Evolutionary conservation across 352 stramenopile species (phyloP).

Genomic region (Globisporangium polare): DNA sequence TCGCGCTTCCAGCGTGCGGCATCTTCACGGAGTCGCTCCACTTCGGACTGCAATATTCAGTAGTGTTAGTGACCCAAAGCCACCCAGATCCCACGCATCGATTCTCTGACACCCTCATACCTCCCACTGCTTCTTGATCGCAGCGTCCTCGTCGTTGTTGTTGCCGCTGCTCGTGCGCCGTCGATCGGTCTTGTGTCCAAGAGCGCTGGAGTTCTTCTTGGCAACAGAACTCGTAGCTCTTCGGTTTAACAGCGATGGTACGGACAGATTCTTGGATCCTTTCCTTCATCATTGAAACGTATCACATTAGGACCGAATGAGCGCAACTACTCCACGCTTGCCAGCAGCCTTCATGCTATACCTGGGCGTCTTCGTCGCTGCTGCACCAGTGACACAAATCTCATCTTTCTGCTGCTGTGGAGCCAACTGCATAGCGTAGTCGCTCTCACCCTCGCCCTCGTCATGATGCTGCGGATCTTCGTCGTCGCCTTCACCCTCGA

Average conservation of each 20-base stretch:
- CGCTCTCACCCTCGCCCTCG: not conserved
- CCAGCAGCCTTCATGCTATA: no score
- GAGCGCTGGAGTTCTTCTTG: not conserved
- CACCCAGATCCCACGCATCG: no score
- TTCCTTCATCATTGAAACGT: no score
- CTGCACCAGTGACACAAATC: slow-evolving; percentile 26
- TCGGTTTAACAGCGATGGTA: not conserved
- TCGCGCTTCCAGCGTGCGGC: slow-evolving; percentile 25
- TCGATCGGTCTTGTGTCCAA: not conserved
- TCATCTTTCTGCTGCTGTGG: slow-evolving; percentile 12
- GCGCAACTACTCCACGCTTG: no score
- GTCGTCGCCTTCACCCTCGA: not conserved
- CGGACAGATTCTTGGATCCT: not conserved
- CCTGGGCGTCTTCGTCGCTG: slow-evolving; percentile 20
- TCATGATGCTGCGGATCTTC: not conserved
- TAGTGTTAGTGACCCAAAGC: no score
- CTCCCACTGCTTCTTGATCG: slow-evolving; percentile 17
- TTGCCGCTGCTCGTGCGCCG: slow-evolving; percentile 16
- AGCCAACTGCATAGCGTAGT: not conserved
- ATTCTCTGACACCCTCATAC: no score
- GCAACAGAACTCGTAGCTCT: not conserved
- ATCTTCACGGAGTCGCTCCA: slow-evolving; percentile 24
- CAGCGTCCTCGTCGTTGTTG: slow-evolving; percentile 25
- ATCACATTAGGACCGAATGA: no score
- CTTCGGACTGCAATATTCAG: no score